Conservation (phyloP, 1,139 yeast species). For the Yamadazyma sp. region DNA sequence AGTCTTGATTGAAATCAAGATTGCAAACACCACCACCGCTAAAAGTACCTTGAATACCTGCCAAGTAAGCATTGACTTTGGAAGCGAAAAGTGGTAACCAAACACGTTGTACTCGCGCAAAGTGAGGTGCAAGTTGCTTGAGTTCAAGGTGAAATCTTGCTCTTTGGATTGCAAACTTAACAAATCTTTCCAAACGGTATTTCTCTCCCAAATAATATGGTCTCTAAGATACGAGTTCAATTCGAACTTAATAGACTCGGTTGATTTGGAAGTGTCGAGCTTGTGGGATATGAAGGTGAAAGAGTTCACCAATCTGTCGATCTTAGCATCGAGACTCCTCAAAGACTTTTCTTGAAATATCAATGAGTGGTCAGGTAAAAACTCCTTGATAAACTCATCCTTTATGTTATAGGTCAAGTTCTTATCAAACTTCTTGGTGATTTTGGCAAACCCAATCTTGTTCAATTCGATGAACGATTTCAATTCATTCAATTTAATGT, state of each 20-base stretch:
- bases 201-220: conserved; percentile 94
- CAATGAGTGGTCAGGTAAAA: conserved; percentile 40
- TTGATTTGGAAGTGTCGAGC: conserved; percentile 27
- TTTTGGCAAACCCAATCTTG: conserved; percentile 84
- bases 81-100: conserved; percentile 23
- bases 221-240: conserved; percentile 78
- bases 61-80: conserved; percentile 30
- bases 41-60: conserved; percentile 46
- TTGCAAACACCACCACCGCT: conserved; percentile 44
- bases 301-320: conserved; percentile 49
- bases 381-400: conserved; percentile 48
- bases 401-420: conserved; percentile 64
- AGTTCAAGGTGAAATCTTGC: conserved; percentile 23
- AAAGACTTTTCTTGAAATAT: conserved; percentile 48
- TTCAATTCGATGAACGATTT: conserved; percentile 81
- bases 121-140: conserved; percentile 21
- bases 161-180: conserved; percentile 76
- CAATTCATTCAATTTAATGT: conserved; percentile 78
- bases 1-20: conserved; percentile 56
- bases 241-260: conserved; percentile 61
- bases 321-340: conserved; percentile 40
- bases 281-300: conserved; percentile 45
- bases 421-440: conserved; percentile 87
- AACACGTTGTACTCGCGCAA: conserved; percentile 13
- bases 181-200: conserved; percentile 96